A percentile compares a stretch with the other conserved stretches of the same genome.
Conservation (phyloP, 2,329 filamentous ascomycete species). For the Decorospora gaudefroyi region DNA sequence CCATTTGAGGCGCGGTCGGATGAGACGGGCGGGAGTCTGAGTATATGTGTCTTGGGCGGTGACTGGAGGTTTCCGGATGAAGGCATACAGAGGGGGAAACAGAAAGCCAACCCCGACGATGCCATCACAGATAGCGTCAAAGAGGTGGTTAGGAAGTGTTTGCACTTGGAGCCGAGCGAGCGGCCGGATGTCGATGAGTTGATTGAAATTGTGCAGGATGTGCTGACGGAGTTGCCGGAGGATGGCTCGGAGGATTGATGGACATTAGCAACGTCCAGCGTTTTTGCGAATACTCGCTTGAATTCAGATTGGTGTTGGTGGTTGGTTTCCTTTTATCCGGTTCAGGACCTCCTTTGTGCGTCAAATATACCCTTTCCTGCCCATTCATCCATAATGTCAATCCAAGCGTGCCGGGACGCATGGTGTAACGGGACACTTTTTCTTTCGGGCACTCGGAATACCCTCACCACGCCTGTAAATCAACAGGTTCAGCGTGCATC, state of each 20-base stretch:
- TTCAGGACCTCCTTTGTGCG: no score
- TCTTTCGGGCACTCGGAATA: no score
- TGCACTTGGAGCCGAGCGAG: constrained; percentile 84
- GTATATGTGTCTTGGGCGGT: constrained; percentile 87
- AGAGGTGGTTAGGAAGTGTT: constrained; percentile 83
- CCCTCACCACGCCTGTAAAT: no score
- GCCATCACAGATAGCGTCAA: constrained; percentile 80
- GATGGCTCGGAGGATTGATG: constrained; percentile 53
- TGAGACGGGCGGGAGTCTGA: constrained; percentile 91
- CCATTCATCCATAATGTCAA: no score
- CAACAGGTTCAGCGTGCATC: no score
- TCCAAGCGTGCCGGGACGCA: no score
- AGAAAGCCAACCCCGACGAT: constrained; percentile 53
- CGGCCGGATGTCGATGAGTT: constrained; percentile 85
- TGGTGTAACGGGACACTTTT: no score
- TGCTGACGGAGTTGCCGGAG: constrained; percentile 69
- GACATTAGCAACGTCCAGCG: no score
- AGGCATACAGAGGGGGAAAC: constrained; percentile 62
- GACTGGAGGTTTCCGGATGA: constrained; percentile 98
- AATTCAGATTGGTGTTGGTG: no score
- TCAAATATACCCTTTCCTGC: no score
- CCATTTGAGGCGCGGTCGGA: constrained; percentile 96
- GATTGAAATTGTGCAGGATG: constrained; percentile 75
- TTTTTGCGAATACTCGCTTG: no score
- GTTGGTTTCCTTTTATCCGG: no score